Conservation (phyloP, 1,139 yeast species). For the Zygoascus hellenicus region DNA sequence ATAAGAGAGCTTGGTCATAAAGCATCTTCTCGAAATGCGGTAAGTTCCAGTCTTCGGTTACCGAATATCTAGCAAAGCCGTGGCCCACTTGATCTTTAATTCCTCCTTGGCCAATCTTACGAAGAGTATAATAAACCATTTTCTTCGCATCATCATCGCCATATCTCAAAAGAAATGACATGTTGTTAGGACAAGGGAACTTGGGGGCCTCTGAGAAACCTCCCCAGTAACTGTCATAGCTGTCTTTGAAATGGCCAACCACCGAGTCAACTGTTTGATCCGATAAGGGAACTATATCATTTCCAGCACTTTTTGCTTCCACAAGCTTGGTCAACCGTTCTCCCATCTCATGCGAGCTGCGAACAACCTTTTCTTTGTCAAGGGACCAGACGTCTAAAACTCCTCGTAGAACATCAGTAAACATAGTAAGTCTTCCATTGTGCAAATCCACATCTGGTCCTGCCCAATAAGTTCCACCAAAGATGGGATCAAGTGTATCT, state of each 20-base stretch:
- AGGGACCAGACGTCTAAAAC: conserved; percentile 29
- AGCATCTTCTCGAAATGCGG: conserved; percentile 40
- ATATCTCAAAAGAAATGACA: conserved; percentile 29
- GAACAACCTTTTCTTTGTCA: conserved; percentile 24
- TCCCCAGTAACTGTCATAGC: conserved; percentile 30
- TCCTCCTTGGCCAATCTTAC: conserved; percentile 34
- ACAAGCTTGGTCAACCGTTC: conserved; percentile 23
- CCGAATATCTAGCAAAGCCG: conserved; percentile 37
- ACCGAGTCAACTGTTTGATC: conserved; percentile 22
- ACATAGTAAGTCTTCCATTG: conserved; percentile 18
- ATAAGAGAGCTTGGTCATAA: conserved; percentile 35
- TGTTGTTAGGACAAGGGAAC: conserved; percentile 34
- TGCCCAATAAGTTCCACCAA: conserved; percentile 38
- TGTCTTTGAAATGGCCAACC: conserved; percentile 25
- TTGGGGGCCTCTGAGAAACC: conserved; percentile 37
- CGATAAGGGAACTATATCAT: conserved; percentile 15
- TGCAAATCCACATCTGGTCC: conserved; percentile 27
- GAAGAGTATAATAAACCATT: conserved; percentile 25
- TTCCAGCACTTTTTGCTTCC: conserved; percentile 26
- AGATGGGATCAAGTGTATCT: conserved; percentile 33
- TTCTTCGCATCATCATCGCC: conserved; percentile 12
- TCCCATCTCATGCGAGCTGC: conserved; percentile 24
- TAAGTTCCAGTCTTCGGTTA: conserved; percentile 38
- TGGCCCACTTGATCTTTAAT: conserved; percentile 37
- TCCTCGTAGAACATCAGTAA: conserved; percentile 27